Base-by-base conservation (phyloP, 768 basidiomycete species). In the Phylloporus sp. region DNA sequence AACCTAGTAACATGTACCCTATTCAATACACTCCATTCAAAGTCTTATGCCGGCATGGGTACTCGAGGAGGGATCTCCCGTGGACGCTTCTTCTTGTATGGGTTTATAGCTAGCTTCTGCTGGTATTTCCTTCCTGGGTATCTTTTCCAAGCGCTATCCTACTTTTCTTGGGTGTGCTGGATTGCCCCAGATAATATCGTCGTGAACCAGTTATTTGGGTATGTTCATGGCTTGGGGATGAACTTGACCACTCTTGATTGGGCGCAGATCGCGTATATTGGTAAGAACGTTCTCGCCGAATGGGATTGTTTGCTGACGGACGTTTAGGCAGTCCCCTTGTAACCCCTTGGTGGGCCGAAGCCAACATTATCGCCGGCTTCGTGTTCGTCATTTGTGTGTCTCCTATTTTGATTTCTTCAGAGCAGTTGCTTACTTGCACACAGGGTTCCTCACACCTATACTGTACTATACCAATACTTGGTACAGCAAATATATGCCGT, bases 211-310 rank as follows among this genome's bases (percentile, higher is more conserved):
- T 71, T 90, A 64, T 90, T 90, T 52, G 87, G 88, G 17, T 81
- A 80, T 54, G 51, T 59, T 37, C 61, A 57, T 41, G 71, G 73
- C 23, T 66, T 83, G 53, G 81, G 82, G 33, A 86, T 89, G 83
- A 82, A 82, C 54, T 62, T 88, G 48, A 64, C 88, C 53, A 86
- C 86, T 34, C 86, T 91, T 57, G 89, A 91, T 55, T 91, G 88
- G 88, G 69, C 82, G 3, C 79, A 84, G 59, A 85, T 88, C 43
- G 80, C 82, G 5, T 86, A 78, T 46, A 72, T 72, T 40, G 60
- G n/a, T n/a, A n/a, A n/a, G n/a, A n/a, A n/a, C n/a, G n/a, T n/a
- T n/a, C n/a, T n/a, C n/a, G n/a, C n/a, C n/a, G n/a, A n/a, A n/a
- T n/a, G n/a, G n/a, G n/a, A n/a, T n/a, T n/a, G n/a, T n/a, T n/a